Percentiles rank a stretch among this genome's conserved stretches.
Evolutionary conservation across 306 rosid genomes (phyloP).

Genomic region (Citrullus mucosospermus): DNA sequence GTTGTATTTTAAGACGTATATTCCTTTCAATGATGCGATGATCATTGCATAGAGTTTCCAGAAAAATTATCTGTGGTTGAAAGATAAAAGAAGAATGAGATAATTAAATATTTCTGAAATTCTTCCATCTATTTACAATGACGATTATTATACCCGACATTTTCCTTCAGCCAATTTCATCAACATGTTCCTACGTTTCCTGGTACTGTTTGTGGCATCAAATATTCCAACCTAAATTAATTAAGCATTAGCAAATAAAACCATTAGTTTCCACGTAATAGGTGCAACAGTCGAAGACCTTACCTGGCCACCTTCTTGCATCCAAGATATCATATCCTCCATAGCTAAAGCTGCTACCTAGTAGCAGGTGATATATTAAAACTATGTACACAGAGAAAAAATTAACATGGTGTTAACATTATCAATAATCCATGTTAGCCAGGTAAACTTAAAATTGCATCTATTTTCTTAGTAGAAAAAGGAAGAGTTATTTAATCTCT

Average conservation of each 20-base stretch:
- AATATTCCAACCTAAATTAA: constrained; percentile 84
- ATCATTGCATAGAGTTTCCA: constrained; percentile 96
- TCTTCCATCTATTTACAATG: constrained; percentile 5
- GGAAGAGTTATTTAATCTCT: neutral
- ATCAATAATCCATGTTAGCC: constrained; percentile 17
- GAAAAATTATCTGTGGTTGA: constrained; percentile 69
- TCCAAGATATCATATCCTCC: constrained; percentile 98
- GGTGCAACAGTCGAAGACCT: constrained; percentile 13
- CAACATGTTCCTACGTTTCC: constrained; percentile 80
- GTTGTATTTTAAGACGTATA: constrained; percentile 93
- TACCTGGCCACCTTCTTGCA: constrained; percentile 99
- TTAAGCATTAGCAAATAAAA: constrained; percentile 13
- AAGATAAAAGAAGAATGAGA: constrained; percentile 8
- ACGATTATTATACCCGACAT: constrained; percentile 66
- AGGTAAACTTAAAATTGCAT: constrained; percentile 1
- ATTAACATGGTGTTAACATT: constrained; percentile 49
- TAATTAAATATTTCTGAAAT: neutral
- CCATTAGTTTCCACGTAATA: neutral
- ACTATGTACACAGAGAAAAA: constrained; percentile 66
- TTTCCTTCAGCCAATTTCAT: constrained; percentile 98
- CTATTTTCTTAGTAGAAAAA: neutral
- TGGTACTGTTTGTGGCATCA: constrained; percentile 94
- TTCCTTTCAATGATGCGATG: constrained; percentile 81
- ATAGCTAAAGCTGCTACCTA: constrained; percentile 99
- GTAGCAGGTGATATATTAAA: constrained; percentile 92